Evolutionary conservation across 192 early-diverging fungal genomes (phyloP).

Genomic region (Coemansia sp.): DNA sequence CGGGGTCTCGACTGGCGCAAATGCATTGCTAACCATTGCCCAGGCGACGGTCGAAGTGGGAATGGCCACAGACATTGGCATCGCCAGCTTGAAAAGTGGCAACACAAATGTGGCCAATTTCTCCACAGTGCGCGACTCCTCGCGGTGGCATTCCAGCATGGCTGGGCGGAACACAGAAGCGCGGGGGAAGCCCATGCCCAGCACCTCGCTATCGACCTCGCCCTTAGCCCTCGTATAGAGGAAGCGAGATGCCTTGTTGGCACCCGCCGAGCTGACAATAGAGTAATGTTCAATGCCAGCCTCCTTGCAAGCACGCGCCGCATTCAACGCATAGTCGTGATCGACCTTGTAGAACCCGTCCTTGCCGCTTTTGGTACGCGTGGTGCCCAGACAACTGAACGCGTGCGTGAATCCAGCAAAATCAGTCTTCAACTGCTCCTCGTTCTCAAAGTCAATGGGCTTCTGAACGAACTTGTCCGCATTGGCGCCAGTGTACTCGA

Average conservation of each 20-base stretch:
- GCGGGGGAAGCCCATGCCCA: constrained; percentile 62
- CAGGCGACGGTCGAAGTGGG: constrained; percentile 39
- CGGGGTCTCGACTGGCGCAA: constrained; percentile 27
- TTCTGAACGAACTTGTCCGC: constrained; percentile 61
- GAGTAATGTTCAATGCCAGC: constrained; percentile 43
- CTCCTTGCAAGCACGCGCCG: constrained; percentile 32
- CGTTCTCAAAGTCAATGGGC: constrained; percentile 74
- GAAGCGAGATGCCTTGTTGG: constrained; percentile 62
- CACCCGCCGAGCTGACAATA: constrained; percentile 49
- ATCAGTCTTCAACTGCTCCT: constrained; percentile 43
- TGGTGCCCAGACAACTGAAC: constrained; percentile 76
- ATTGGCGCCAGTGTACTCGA: constrained; percentile 38
- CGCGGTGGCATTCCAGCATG: constrained; percentile 49
- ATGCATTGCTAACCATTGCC: constrained; percentile 48
- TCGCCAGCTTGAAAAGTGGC: constrained; percentile 23
- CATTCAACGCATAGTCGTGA: constrained; percentile 70
- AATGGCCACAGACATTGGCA: constrained; percentile 27
- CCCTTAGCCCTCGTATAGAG: constrained; percentile 79
- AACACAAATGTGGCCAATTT: constrained; percentile 10
- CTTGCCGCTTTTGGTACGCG: constrained; percentile 65
- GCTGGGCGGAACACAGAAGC: constrained; percentile 68
- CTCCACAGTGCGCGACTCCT: constrained; percentile 41
- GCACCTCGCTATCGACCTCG: constrained; percentile 70
- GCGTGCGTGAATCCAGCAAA: constrained; percentile 59
- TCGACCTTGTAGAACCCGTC: constrained; percentile 76